Evolutionary conservation across 192 early-diverging fungal species (phyloP), one percentile per base, ranked within the genome.

Genomic region (Backusella parvicylindrica): DNA sequence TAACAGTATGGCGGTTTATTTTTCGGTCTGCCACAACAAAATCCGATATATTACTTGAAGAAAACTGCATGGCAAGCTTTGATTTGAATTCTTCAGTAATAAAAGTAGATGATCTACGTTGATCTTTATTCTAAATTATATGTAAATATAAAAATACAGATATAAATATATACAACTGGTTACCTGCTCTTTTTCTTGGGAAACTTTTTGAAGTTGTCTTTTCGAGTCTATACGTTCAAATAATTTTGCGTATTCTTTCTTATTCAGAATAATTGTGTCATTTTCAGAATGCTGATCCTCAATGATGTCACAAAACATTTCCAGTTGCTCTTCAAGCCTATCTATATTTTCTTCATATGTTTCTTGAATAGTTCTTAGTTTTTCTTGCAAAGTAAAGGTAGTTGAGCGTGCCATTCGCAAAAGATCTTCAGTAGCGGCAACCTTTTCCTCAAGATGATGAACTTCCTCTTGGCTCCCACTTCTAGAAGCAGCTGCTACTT

Each of bases 351-450:
- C 84, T 53, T 87, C 85, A 33, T 91, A 92, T 73, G 89, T 87
- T 23, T 83, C 74, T 35, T 91, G 88, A 13, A 92, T 70, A 77
- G 92, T 90, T 64, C 84, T 84, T 43, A 92, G 85, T 77, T 90
- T 89, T 60, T 82, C 86, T 82, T 94, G 91, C 28, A 94, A 75
- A n/a, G 91, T 89, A 72, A 88, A 86, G 28, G 92, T 91, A 2
- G 90, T 92, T 47, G 91, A 89, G 0, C 92, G 85, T 38, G 92
- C 91, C 77, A 92, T 90, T 6, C 91, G 90, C 32, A 94, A 77
- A n/a, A 79, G 49, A 71, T 79, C 78, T 67, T 79, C 78, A 11
- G 92, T 41, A 43, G 78, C 74, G 12, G 41, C 37, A 30, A 70
- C 28, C 36, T 79, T 79, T 47, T 79, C 78, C 77, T 92, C 91